These are phyloP conservation scores for Pisolithus sp. DNA, from an alignment of 768 basidiomycete genomes.

Conservation along the genomic window DNA sequence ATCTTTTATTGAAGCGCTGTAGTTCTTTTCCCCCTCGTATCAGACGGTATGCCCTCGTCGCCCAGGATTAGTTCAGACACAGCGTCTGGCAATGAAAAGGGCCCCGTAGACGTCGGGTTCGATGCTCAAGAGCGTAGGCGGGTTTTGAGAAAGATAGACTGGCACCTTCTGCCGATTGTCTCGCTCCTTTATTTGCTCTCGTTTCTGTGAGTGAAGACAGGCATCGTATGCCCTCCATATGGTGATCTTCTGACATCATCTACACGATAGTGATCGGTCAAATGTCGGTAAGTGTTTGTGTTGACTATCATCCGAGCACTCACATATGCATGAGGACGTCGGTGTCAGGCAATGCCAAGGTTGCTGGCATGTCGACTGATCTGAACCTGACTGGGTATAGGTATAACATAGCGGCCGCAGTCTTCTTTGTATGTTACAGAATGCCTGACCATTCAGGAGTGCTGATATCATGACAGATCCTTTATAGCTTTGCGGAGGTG, in stretches of 20 bases:
- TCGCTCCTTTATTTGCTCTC: conserved; percentile 41
- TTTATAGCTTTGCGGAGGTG: conserved; percentile 34
- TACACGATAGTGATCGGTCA: conserved; percentile 32
- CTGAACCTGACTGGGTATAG: conserved; percentile 27
- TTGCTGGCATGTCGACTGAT: conserved; percentile 40
- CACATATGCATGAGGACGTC: not conserved
- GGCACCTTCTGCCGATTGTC: conserved; percentile 39
- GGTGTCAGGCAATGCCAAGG: conserved; percentile 34
- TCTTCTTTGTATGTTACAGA: conserved; percentile 29
- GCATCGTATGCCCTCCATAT: not conserved
- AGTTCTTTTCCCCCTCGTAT: not conserved
- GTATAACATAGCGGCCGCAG: conserved; percentile 33
- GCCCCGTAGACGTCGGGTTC: not conserved
- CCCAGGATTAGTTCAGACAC: conserved; percentile 8
- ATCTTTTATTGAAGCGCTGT: no score
- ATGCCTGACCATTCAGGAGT: not conserved
- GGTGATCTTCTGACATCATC: not conserved
- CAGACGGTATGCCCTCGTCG: conserved; percentile 12
- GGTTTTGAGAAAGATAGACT: conserved; percentile 37
- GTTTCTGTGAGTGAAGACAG: conserved; percentile 34
- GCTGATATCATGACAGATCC: conserved; percentile 15
- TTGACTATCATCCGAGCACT: not conserved
- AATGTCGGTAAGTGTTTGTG: conserved; percentile 33
- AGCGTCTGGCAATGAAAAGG: conserved; percentile 10
- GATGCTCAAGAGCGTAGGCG: conserved; percentile 17